Evolutionary conservation across 352 stramenopile genomes (phyloP), one percentile per base, ranked within the genome.

Genomic region (Globisporangium emineosum): DNA sequence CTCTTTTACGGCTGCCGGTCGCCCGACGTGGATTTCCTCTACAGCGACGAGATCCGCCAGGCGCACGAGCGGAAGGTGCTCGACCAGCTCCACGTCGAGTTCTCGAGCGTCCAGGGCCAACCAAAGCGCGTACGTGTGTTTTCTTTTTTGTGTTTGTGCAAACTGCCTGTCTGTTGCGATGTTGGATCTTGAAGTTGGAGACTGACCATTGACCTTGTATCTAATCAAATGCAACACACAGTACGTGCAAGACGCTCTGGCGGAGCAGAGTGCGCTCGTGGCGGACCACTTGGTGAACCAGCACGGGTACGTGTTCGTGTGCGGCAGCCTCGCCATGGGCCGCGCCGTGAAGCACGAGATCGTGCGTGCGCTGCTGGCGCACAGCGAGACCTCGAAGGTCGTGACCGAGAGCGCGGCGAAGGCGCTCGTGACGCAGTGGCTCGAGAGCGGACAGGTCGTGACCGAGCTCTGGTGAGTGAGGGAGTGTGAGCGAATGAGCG

Each of bases 1-100:
- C 58, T 95, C 25, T 95, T 91, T 56, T 90, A 92, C 40, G 87
- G 87, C 35, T 95, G 85, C 30, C 86, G 82, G 30, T 64, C 72
- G 8, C 72, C 68, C 10, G 78, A 74, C 3, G 59, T 83, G 15
- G 87, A 95, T 52, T 91, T 86, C 51, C 60, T 95, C 13, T 95
- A 95, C 62, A 67, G 71, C 12, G 67, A 86, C 30, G 87, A 93
- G 35, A 74, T 95, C 13, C 57, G 82, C 13, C 63, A 60, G 19
- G 81, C 84, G 1, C 54, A 63, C 9, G 49, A 65, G n/a, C 57
- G 50, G 0, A 74, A 81, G 30, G 73, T 89, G 32, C 67, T 95
- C 21, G 70, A 85, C 49, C 51, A 73, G 50, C 57, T 90, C 21
- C 63, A 86, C 56, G 80, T 93, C 29, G 78, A 70, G 23, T 94